Percentiles rank a stretch among this genome's conserved stretches.
These are phyloP conservation scores for Syzygium jambos DNA, from an alignment of 345 rosid species.

Conservation along the genomic window DNA sequence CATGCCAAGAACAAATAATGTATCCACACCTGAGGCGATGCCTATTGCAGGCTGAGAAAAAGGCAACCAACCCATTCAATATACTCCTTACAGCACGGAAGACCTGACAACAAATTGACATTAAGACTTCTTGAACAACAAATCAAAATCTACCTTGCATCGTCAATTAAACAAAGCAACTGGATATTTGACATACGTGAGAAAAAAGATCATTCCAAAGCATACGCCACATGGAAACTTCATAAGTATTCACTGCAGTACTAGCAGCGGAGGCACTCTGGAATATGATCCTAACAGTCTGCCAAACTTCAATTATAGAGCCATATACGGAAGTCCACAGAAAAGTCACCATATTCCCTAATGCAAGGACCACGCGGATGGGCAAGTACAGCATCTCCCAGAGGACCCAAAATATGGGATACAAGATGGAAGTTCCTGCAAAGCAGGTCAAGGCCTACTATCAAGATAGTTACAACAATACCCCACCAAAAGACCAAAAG, in stretches of 20 bases:
- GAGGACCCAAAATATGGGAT: slow-evolving; percentile 53
- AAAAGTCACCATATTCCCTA: slow-evolving; percentile 34
- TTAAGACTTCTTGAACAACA: background rate
- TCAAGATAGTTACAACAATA: background rate
- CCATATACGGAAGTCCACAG: slow-evolving; percentile 32
- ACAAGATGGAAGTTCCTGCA: slow-evolving; percentile 53
- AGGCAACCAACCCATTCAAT: slow-evolving; percentile 79
- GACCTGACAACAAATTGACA: slow-evolving; percentile 35
- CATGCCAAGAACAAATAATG: background rate
- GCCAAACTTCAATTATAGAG: slow-evolving; percentile 44
- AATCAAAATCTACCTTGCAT: background rate
- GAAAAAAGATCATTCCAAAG: slow-evolving; percentile 99
- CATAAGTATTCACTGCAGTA: slow-evolving; percentile 43
- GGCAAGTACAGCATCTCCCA: slow-evolving; percentile 71
- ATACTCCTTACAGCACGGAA: slow-evolving; percentile 90
- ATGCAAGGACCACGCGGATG: slow-evolving; percentile 43
- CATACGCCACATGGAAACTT: slow-evolving; percentile 82
- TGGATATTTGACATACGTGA: slow-evolving; percentile 34
- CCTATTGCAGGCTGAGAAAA: slow-evolving; percentile 88
- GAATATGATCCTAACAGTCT: slow-evolving; percentile 38
- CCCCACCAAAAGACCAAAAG: background rate
- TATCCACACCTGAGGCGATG: slow-evolving; percentile 87
- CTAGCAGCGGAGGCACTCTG: slow-evolving; percentile 57
- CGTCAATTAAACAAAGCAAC: background rate
- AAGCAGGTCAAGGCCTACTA: background rate